A percentile compares a stretch with the other conserved stretches of the same genome.
These are phyloP conservation scores for Plectosphaerella plurivora DNA, from an alignment of 2,329 filamentous ascomycete genomes.

Conservation along the genomic window DNA sequence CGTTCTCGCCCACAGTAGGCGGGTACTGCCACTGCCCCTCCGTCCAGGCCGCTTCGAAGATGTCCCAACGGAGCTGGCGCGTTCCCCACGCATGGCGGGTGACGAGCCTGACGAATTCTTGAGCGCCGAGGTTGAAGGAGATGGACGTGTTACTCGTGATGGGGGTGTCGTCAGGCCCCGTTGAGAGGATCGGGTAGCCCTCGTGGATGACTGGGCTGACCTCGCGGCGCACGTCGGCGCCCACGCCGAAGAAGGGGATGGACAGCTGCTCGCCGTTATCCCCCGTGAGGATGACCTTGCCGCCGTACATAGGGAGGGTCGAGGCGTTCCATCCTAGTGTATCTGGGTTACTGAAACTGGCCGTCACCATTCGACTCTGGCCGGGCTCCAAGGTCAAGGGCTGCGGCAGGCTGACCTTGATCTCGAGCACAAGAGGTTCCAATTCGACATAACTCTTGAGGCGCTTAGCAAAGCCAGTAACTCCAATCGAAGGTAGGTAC, in stretches of 20 bases:
- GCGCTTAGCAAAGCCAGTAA: too few species aligned
- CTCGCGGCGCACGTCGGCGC: conserved; percentile 4
- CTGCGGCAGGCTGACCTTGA: conserved; percentile 19
- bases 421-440: not conserved
- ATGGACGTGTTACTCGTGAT: too few species aligned
- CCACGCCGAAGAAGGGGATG: conserved; percentile 18
- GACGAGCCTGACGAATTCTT: conserved; percentile 14
- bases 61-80: conserved; percentile 15
- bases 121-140: not conserved
- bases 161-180: too few species aligned
- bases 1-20: too few species aligned
- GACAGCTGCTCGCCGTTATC: conserved; percentile 24
- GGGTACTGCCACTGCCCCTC: too few species aligned
- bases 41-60: not conserved
- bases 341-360: not conserved
- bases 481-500: too few species aligned
- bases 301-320: conserved; percentile 25
- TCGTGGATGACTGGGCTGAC: too few species aligned
- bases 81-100: conserved; percentile 14
- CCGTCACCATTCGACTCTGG: not conserved
- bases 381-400: not conserved
- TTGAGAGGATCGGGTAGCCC: too few species aligned
- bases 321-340: conserved; percentile 13
- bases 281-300: conserved; percentile 23
- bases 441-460: not conserved